A percentile compares a stretch with the other conserved stretches of the same genome.
Evolutionary conservation across 2,329 filamentous ascomycete species (phyloP).

Genomic region (Escovopsis sp.): DNA sequence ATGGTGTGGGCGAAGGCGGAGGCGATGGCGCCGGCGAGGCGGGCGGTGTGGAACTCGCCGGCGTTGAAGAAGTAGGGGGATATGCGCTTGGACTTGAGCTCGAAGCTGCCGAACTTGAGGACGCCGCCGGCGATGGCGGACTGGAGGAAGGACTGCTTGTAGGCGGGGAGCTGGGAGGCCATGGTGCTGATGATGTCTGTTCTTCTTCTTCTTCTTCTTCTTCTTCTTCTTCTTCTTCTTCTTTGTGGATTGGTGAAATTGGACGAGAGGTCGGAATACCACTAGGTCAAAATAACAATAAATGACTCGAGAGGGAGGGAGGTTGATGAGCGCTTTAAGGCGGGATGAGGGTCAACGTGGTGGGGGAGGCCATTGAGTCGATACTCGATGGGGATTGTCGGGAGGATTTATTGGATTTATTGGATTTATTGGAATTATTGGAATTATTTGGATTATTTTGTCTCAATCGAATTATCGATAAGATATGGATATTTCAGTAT

Average conservation of each 20-base stretch:
- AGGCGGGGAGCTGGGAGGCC: slow-evolving; percentile 35
- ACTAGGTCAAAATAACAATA: too few relatives aligned
- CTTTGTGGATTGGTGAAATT: background rate
- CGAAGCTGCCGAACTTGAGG: slow-evolving; percentile 71
- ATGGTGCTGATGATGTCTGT: slow-evolving; percentile 16
- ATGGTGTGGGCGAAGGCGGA: slow-evolving; percentile 65
- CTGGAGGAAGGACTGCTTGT: slow-evolving; percentile 60
- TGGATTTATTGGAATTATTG: too few relatives aligned
- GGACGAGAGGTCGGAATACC: background rate
- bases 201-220: background rate
- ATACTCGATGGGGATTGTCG: too few relatives aligned
- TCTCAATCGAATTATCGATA: too few relatives aligned
- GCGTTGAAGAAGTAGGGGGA: slow-evolving; percentile 99
- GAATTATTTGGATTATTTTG: too few relatives aligned
- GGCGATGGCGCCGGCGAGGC: slow-evolving; percentile 62
- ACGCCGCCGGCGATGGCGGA: slow-evolving; percentile 53
- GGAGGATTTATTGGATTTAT: too few relatives aligned
- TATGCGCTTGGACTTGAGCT: slow-evolving; percentile 79
- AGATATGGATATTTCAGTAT: too few relatives aligned
- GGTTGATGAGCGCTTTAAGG: too few relatives aligned
- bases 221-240: background rate
- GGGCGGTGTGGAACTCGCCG: slow-evolving; percentile 71
- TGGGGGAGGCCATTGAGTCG: too few relatives aligned
- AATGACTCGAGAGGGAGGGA: too few relatives aligned
- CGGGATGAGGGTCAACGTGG: too few relatives aligned